Conservation (phyloP, 2,329 filamentous ascomycete species). For the Rhynchosporium secalis region DNA sequence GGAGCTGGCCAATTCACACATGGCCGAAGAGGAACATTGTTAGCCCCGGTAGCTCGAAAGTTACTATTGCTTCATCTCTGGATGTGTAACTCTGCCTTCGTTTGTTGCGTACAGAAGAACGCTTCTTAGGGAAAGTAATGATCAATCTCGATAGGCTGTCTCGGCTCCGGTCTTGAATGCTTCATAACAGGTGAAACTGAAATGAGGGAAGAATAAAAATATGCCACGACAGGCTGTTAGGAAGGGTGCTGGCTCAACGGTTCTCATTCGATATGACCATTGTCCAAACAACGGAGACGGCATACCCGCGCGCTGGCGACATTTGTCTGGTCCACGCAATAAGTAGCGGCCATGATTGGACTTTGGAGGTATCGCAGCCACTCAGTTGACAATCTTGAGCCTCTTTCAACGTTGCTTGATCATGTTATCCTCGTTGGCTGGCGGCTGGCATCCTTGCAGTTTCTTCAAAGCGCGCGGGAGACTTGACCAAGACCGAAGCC, state of each 20-base stretch:
- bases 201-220: constrained; percentile 16
- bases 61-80: neutral
- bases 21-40: neutral
- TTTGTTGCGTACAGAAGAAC: neutral
- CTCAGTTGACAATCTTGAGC: constrained; percentile 31
- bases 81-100: neutral
- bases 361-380: constrained; percentile 27
- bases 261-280: constrained; percentile 21
- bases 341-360: constrained; percentile 24
- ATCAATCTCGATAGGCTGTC: neutral
- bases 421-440: constrained; percentile 26
- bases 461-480: constrained; percentile 33
- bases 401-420: constrained; percentile 30
- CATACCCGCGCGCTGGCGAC: constrained; percentile 31
- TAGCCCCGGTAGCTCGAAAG: neutral
- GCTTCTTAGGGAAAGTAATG: neutral
- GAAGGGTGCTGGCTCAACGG: constrained; percentile 12
- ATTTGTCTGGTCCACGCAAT: constrained; percentile 13
- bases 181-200: neutral
- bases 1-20: too few relatives aligned
- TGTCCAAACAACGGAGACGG: neutral
- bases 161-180: neutral
- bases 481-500: constrained; percentile 14
- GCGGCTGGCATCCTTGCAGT: constrained; percentile 27
- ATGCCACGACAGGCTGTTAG: constrained; percentile 17